These are phyloP conservation scores for Hypoxylon subgilvum DNA, from an alignment of 495 filamentous ascomycete species.

Conservation along the genomic window DNA sequence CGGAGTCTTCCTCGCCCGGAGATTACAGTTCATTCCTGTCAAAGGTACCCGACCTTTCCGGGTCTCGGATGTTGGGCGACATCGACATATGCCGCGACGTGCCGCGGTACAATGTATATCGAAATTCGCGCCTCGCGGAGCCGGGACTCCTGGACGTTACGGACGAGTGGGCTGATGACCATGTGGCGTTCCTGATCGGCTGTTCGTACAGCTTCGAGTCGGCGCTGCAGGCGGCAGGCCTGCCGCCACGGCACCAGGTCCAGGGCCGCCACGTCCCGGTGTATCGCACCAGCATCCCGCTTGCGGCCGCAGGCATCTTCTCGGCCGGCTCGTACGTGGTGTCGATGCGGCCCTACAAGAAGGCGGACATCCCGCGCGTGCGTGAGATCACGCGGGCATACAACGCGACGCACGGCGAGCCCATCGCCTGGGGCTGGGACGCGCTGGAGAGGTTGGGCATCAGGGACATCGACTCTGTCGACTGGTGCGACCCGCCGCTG, in stretches of 20 bases:
- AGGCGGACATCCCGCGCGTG: conserved; percentile 53
- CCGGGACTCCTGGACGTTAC: conserved; percentile 44
- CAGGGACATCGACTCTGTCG: conserved; percentile 49
- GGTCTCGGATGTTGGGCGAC: too few relatives aligned
- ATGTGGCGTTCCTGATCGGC: conserved; percentile 64
- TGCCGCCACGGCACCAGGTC: conserved; percentile 52
- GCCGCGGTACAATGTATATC: conserved; percentile 59
- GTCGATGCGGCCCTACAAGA: conserved; percentile 61
- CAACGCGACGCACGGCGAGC: conserved; percentile 61
- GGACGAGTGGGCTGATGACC: conserved; percentile 53
- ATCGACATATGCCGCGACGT: conserved; percentile 61
- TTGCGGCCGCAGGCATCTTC: conserved; percentile 60
- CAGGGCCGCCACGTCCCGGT: conserved; percentile 54
- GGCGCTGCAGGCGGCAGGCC: conserved; percentile 49
- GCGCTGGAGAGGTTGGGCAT: conserved; percentile 55
- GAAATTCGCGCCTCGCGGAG: conserved; percentile 40
- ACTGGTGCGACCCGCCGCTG: conserved; percentile 53
- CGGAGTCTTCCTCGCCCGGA: conserved; percentile 42
- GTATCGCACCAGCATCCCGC: conserved; percentile 54
- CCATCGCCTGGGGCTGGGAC: conserved; percentile 66
- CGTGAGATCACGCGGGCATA: conserved; percentile 56
- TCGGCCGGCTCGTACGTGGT: conserved; percentile 55
- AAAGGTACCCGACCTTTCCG: too few relatives aligned
- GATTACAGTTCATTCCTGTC: conserved; percentile 31
- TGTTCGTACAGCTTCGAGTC: conserved; percentile 64